Conservation (phyloP, 441 rosid species). For the Populus hybrid region DNA sequence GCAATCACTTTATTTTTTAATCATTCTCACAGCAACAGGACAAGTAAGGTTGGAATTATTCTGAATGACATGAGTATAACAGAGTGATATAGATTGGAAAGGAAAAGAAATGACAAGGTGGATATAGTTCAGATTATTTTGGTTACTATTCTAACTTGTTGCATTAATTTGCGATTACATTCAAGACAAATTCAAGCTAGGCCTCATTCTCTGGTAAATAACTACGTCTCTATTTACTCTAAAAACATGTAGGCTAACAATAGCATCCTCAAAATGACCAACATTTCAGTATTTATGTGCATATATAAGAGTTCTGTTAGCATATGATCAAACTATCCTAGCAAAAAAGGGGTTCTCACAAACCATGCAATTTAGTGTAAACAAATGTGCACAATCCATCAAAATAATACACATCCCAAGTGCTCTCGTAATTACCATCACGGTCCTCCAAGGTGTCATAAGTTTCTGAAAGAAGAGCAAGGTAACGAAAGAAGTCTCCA, state of each 20-base stretch:
- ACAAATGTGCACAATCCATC: conserved; percentile 4
- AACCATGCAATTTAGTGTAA: neutral
- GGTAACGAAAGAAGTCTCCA: conserved; percentile 66
- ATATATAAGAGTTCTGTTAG: neutral
- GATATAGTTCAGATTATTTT: neutral
- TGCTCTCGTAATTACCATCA: conserved; percentile 56
- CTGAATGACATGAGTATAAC: neutral
- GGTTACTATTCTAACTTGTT: neutral
- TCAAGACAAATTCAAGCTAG: neutral
- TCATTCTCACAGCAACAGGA: neutral
- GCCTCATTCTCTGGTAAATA: neutral
- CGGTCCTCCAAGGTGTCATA: conserved; percentile 68
- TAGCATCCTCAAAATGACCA: neutral
- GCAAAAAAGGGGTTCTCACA: conserved; percentile 2
- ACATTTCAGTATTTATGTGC: neutral
- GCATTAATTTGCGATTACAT: neutral
- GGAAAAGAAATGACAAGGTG: neutral
- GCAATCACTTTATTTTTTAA: neutral
- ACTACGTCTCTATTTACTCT: neutral
- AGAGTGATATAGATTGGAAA: neutral
- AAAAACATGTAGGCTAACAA: neutral
- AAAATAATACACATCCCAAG: neutral
- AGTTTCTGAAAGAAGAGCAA: conserved; percentile 59
- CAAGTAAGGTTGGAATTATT: neutral
- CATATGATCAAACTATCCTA: neutral